Evolutionary conservation across 345 rosid species (phyloP), one percentile per base, ranked within the genome.

Genomic region (Euphorbia tirucalli): DNA sequence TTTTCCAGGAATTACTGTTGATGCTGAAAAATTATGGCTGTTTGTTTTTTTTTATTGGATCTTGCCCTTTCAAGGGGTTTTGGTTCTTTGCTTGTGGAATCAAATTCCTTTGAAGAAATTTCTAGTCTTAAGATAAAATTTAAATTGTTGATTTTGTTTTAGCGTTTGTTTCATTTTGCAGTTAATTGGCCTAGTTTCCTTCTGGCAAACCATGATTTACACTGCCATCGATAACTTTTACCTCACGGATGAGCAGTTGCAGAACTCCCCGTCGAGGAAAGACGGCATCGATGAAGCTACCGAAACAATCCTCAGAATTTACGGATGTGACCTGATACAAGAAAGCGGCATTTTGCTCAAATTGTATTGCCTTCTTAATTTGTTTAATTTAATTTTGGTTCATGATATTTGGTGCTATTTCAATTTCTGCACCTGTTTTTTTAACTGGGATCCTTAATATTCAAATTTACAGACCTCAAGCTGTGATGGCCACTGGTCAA

Each of bases 401-500:
- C 18, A 1, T 63, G 10, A 7, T 50, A 13, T 30, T 11, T 4
- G 14, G 27, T 68, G n/a, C n/a, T 16, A 61, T 43, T 5, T 70
- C 11, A n/a, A 30, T 56, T 28, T 25, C n/a, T 24, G 25, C 14
- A 4, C n/a, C 13, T 60, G 1, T 5, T 14, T n/a, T n/a, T 61
- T 46, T 52, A 1, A 63, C 56, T 59, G 19, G 57, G 69, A 76
- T 67, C 78, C 75, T 75, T n/a, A n/a, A n/a, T n/a, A 11, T 44
- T 70, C 9, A 14, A 75, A 1, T 14, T 56, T 27, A 19, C 78
- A 95, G 99, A 72, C 96, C 94, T 39, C 99, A 95, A 71, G 98
- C 97, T 32, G 97, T 92, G 72, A 95, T 95, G 97, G 99, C 97
- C 31, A 95, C 99, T 21, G 99, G 96, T 11, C 99, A 95, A 73